Percentiles rank a stretch among this genome's conserved stretches.
Evolutionary conservation across 208 protist genomes (phyloP).

Genomic region (Leishmania guyanensis): DNA sequence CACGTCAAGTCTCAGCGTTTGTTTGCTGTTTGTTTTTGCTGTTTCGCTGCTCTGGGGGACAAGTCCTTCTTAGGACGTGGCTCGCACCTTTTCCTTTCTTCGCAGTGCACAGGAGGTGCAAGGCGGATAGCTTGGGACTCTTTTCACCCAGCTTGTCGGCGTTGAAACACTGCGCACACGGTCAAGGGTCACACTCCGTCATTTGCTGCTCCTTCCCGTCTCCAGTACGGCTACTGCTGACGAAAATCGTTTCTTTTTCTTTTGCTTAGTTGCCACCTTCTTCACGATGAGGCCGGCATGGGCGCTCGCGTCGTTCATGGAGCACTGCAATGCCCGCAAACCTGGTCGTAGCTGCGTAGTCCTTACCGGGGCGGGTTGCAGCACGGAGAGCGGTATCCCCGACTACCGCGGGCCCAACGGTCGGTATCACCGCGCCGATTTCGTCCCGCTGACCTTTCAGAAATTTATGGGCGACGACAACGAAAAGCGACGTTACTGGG

Average conservation of each 20-base stretch:
- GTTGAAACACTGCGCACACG: not conserved
- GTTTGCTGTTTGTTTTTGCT: not conserved
- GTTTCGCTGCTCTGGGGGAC: too few species aligned
- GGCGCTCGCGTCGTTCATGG: constrained; percentile 40
- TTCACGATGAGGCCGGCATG: constrained; percentile 12
- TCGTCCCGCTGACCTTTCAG: constrained; percentile 69
- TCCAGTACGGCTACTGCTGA: not conserved
- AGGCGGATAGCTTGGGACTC: not conserved
- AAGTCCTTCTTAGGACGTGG: too few species aligned
- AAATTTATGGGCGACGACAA: constrained; percentile 60
- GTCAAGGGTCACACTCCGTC: not conserved
- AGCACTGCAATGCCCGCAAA: constrained; percentile 2
- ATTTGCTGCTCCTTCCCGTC: not conserved
- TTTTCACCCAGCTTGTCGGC: not conserved
- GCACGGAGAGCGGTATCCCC: constrained; percentile 84
- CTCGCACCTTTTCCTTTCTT: too few species aligned
- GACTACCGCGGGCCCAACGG: constrained; percentile 80
- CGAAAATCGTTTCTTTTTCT: not conserved
- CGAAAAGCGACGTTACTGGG: constrained; percentile 82
- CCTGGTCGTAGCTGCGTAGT: constrained; percentile 35
- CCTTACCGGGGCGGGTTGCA: constrained; percentile 84
- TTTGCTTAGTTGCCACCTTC: not conserved
- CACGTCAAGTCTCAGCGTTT: too few species aligned
- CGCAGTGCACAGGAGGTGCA: too few species aligned
- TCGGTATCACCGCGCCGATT: constrained; percentile 65